Conservation (phyloP, 208 protist genomes). For the Leishmania martiniquensis region DNA sequence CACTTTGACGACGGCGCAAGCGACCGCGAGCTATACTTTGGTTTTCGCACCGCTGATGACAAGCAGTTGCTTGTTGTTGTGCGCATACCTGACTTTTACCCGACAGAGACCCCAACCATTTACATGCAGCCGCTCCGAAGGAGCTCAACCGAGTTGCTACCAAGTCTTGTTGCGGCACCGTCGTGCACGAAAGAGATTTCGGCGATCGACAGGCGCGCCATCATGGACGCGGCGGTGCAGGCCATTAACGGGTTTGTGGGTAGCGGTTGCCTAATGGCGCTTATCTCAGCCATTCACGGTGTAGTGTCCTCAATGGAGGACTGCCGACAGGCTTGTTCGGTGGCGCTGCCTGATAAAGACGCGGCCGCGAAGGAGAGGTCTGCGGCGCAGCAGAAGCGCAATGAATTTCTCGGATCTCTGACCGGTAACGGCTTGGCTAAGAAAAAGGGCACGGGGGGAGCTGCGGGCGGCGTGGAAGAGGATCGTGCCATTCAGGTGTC, state of each 20-base stretch:
- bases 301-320: constrained; percentile 40
- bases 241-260: constrained; percentile 70
- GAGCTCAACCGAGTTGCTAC: constrained; percentile 15
- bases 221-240: constrained; percentile 77
- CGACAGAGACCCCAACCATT: constrained; percentile 68
- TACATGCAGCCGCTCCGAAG: constrained; percentile 59
- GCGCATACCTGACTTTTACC: constrained; percentile 80
- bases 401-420: constrained; percentile 69
- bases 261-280: constrained; percentile 64
- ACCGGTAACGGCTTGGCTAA: constrained; percentile 31
- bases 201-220: constrained; percentile 46
- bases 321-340: constrained; percentile 16
- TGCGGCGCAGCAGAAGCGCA: constrained; percentile 54
- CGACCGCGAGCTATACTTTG: constrained; percentile 70
- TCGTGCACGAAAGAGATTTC: constrained; percentile 71
- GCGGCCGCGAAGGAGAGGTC: constrained; percentile 35
- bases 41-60: constrained; percentile 55
- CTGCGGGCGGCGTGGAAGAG: constrained; percentile 46
- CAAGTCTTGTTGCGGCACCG: constrained; percentile 42
- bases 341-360: constrained; percentile 11
- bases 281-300: constrained; percentile 72
- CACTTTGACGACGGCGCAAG: constrained; percentile 68
- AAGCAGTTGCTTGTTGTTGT: constrained; percentile 59
- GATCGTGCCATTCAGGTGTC: constrained; percentile 47
- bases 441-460: constrained; percentile 2